A percentile compares a stretch with the other conserved stretches of the same genome.
phyloP scores from a whole-genome alignment of 768 basidiomycete species.

The Scleroderma bovista region DNA sequence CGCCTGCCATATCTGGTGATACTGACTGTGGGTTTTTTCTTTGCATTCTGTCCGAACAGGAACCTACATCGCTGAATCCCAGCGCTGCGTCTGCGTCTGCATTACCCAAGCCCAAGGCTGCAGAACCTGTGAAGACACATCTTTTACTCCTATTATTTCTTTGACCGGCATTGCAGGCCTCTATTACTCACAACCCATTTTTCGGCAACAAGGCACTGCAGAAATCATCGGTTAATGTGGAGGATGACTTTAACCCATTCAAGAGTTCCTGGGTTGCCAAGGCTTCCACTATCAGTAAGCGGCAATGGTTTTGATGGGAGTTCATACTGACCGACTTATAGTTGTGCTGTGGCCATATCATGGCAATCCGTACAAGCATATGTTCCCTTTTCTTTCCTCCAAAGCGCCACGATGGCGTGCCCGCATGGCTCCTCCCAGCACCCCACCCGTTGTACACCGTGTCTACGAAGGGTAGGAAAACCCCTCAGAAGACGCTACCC shows the following conservation, averaged over 20 bases:
- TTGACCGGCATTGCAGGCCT: conserved; percentile 28
- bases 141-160: not conserved
- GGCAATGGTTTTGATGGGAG: not conserved
- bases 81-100: conserved; percentile 39
- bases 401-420: conserved; percentile 59
- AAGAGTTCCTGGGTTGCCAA: conserved; percentile 79
- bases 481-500: too few relatives aligned
- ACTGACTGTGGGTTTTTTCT: conserved; percentile 15
- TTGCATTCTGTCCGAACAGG: conserved; percentile 28
- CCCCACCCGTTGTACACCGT: conserved; percentile 65
- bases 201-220: conserved; percentile 78
- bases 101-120: conserved; percentile 56
- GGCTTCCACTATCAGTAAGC: conserved; percentile 69
- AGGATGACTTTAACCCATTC: conserved; percentile 98
- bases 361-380: conserved; percentile 77
- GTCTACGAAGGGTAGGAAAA: conserved; percentile 82
- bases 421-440: conserved; percentile 61
- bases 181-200: conserved; percentile 74
- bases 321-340: conserved; percentile 22
- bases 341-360: conserved; percentile 82
- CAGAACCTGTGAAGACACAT: conserved; percentile 44
- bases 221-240: conserved; percentile 76
- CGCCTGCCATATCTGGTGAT: conserved; percentile 37
- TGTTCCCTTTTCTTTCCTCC: conserved; percentile 64
- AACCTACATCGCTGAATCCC: conserved; percentile 42